Evolutionary conservation across 371 early-diverging fungal species (phyloP).

Genomic region (Mucor circinelloides): DNA sequence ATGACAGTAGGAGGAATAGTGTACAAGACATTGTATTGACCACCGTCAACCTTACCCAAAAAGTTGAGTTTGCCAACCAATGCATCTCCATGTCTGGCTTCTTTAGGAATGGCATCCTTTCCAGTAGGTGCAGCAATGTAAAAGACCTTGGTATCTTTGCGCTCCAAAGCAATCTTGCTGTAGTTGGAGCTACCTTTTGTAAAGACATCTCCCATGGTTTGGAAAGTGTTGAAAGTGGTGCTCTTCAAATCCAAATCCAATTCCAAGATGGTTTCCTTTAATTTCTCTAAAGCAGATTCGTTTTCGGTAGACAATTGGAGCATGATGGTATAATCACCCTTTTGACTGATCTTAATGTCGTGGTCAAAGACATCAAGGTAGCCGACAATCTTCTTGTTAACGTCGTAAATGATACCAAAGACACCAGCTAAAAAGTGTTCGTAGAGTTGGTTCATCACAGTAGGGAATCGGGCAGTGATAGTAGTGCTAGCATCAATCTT

Average conservation of each 20-base stretch:
- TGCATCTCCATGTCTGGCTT: slow-evolving; percentile 79
- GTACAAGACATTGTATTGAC: slow-evolving; percentile 62
- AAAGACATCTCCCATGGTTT: slow-evolving; percentile 58
- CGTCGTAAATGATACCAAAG: slow-evolving; percentile 61
- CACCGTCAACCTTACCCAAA: slow-evolving; percentile 56
- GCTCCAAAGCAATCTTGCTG: slow-evolving; percentile 43
- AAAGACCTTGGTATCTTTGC: slow-evolving; percentile 35
- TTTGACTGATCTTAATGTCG: slow-evolving; percentile 63
- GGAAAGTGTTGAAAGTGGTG: slow-evolving; percentile 57
- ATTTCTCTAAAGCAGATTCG: slow-evolving; percentile 70
- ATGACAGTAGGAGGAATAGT: slow-evolving; percentile 52
- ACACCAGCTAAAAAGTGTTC: slow-evolving; percentile 59
- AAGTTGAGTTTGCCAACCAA: slow-evolving; percentile 73
- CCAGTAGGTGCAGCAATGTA: slow-evolving; percentile 43
- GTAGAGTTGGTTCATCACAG: slow-evolving; percentile 66
- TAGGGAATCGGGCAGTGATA: slow-evolving; percentile 68
- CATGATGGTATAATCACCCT: slow-evolving; percentile 85
- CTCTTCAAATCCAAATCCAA: slow-evolving; percentile 70
- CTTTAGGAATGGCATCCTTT: slow-evolving; percentile 62
- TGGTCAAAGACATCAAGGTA: slow-evolving; percentile 79
- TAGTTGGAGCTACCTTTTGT: slow-evolving; percentile 45
- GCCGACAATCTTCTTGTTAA: slow-evolving; percentile 65
- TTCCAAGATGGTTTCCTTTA: slow-evolving; percentile 63
- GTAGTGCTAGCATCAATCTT: slow-evolving; percentile 54
- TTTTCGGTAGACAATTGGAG: slow-evolving; percentile 76